phyloP scores from a whole-genome alignment of 306 rosid genomes.

The Castanospermum australe region DNA sequence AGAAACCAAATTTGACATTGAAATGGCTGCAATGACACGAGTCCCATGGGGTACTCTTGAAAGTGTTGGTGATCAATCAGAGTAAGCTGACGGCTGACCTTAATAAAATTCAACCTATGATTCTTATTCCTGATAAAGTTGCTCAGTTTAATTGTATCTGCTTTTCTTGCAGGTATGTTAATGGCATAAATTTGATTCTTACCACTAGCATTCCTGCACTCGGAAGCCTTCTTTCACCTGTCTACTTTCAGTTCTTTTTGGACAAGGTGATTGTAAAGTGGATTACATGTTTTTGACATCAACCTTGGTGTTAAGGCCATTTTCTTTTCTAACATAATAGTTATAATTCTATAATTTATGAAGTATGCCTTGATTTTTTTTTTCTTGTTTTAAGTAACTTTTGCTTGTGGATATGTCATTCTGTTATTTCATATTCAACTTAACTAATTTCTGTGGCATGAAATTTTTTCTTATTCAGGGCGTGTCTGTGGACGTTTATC shows the following conservation, averaged over 20 bases:
- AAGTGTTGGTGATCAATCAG: slow-evolving; percentile 98
- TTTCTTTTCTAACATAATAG: background rate
- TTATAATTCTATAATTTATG: background rate
- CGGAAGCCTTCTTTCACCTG: slow-evolving; percentile 90
- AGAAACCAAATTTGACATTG: slow-evolving; percentile 94
- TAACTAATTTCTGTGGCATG: background rate
- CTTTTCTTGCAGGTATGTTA: slow-evolving; percentile 78
- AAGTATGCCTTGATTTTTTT: background rate
- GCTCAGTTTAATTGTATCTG: slow-evolving; percentile 24
- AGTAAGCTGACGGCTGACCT: slow-evolving; percentile 64
- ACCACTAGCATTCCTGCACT: slow-evolving; percentile 88
- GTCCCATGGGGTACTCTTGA: slow-evolving; percentile 94
- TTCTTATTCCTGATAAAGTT: slow-evolving; percentile 11
- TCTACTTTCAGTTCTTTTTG: slow-evolving; percentile 96
- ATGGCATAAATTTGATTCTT: slow-evolving; percentile 92
- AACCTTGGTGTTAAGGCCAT: slow-evolving; percentile 17
- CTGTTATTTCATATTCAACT: slow-evolving; percentile 17
- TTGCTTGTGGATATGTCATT: background rate
- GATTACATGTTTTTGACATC: slow-evolving; percentile 11
- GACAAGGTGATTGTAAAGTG: slow-evolving; percentile 69
- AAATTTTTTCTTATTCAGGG: background rate
- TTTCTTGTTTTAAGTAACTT: background rate
- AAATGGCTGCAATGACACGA: slow-evolving; percentile 97
- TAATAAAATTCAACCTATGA: background rate
- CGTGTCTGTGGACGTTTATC: background rate